Conservation (phyloP, 2,329 filamentous ascomycete species). For the Juglanconis oblonga region DNA sequence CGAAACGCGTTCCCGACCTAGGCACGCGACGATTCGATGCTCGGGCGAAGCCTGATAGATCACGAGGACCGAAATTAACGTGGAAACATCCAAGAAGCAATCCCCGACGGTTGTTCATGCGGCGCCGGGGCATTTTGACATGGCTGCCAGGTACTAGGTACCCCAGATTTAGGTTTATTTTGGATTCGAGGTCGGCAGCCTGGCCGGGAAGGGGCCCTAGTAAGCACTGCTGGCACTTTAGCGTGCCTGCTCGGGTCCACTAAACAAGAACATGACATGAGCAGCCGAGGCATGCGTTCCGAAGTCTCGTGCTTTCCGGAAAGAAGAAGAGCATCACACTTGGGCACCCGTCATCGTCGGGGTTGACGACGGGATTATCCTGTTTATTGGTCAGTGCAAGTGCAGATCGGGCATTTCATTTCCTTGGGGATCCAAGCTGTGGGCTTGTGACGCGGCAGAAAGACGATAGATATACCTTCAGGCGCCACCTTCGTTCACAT, state of each 20-base stretch:
- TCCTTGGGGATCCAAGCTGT: too few relatives aligned
- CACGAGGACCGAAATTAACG: neutral
- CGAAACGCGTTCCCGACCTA: too few relatives aligned
- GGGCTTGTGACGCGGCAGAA: too few relatives aligned
- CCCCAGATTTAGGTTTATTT: neutral
- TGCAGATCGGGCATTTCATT: too few relatives aligned
- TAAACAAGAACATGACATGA: neutral
- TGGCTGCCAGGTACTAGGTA: conserved; percentile 2
- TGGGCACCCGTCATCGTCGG: neutral
- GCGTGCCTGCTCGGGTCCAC: neutral
- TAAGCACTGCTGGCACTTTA: neutral
- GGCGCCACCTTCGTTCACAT: neutral
- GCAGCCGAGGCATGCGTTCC: conserved; percentile 18
- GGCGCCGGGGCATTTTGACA: neutral
- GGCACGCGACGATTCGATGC: too few relatives aligned
- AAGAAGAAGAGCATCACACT: neutral
- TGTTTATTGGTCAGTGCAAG: neutral
- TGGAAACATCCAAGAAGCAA: neutral
- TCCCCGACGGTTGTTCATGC: neutral
- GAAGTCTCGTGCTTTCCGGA: too few relatives aligned
- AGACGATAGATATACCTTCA: neutral
- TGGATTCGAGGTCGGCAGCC: neutral
- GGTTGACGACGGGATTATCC: neutral
- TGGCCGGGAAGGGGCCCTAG: too few relatives aligned
- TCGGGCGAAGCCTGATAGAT: neutral